These are phyloP conservation scores for Alternaria incomplexa DNA, from an alignment of 2,329 filamentous ascomycete genomes.

Conservation along the genomic window DNA sequence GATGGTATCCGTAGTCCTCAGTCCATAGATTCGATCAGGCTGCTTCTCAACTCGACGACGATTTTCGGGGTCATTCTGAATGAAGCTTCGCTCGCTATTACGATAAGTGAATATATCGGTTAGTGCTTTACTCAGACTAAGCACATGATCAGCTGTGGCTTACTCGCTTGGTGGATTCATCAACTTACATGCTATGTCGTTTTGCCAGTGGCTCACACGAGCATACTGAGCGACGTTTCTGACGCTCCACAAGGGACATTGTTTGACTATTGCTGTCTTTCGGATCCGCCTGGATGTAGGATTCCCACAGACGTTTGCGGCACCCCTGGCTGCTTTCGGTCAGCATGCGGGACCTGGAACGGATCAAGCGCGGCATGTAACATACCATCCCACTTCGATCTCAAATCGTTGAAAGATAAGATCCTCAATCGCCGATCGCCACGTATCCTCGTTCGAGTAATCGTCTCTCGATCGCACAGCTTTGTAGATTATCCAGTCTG, in stretches of 20 bases:
- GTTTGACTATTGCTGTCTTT: conserved; percentile 13
- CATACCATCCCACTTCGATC: conserved; percentile 25
- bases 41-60: conserved; percentile 1
- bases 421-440: no score
- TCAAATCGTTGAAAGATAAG: conserved; percentile 27
- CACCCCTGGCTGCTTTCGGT: neutral
- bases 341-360: neutral
- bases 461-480: neutral
- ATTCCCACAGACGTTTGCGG: neutral
- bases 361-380: conserved; percentile 8
- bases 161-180: neutral
- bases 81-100: conserved; percentile 9
- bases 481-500: neutral
- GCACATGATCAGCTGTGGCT: neutral
- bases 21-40: conserved; percentile 22
- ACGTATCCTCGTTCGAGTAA: conserved; percentile 17
- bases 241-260: conserved; percentile 11
- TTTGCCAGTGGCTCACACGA: conserved; percentile 8
- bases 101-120: conserved; percentile 17
- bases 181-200: conserved; percentile 4
- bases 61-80: neutral
- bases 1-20: neutral
- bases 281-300: neutral
- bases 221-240: conserved; percentile 15
- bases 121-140: conserved; percentile 12